Evolutionary conservation across 805 yeast species (phyloP).

Genomic region (Schwanniomyces yamadae): DNA sequence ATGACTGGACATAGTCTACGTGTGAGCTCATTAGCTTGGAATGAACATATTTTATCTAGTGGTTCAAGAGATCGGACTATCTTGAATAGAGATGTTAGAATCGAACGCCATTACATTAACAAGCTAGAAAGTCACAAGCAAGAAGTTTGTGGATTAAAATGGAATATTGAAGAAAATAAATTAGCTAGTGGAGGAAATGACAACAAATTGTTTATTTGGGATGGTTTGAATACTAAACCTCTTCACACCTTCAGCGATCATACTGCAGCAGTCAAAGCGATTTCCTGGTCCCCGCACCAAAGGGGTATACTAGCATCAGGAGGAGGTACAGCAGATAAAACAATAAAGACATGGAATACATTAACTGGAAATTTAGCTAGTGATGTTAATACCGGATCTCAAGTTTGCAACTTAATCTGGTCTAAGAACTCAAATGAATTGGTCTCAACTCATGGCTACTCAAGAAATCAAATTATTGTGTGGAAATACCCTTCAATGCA

Average conservation of each 20-base stretch:
- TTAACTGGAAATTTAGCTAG: conserved; percentile 68
- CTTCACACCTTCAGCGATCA: conserved; percentile 76
- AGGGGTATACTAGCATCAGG: conserved; percentile 92
- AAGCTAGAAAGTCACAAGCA: conserved; percentile 77
- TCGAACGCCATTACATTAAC: conserved; percentile 76
- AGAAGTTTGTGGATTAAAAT: conserved; percentile 93
- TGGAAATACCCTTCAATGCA: conserved; percentile 95
- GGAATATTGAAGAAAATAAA: conserved; percentile 90
- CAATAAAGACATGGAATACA: conserved; percentile 91
- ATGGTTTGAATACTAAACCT: conserved; percentile 69
- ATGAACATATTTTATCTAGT: conserved; percentile 80
- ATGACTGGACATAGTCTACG: conserved; percentile 89
- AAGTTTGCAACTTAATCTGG: conserved; percentile 94
- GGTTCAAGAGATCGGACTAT: conserved; percentile 87
- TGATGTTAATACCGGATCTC: conserved; percentile 94
- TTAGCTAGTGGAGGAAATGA: conserved; percentile 96
- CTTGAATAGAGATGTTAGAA: conserved; percentile 87
- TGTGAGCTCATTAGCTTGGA: conserved; percentile 91
- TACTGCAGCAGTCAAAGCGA: conserved; percentile 92
- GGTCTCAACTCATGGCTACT: conserved; percentile 93
- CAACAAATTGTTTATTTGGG: conserved; percentile 84
- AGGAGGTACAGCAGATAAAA: conserved; percentile 94
- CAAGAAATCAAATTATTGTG: conserved; percentile 82
- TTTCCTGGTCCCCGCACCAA: conserved; percentile 97
- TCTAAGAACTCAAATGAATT: conserved; percentile 87